A percentile compares a stretch with the other conserved stretches of the same genome.
Conservation (phyloP, 129 eudicot genomes). For the Dittrichia graveolens region DNA sequence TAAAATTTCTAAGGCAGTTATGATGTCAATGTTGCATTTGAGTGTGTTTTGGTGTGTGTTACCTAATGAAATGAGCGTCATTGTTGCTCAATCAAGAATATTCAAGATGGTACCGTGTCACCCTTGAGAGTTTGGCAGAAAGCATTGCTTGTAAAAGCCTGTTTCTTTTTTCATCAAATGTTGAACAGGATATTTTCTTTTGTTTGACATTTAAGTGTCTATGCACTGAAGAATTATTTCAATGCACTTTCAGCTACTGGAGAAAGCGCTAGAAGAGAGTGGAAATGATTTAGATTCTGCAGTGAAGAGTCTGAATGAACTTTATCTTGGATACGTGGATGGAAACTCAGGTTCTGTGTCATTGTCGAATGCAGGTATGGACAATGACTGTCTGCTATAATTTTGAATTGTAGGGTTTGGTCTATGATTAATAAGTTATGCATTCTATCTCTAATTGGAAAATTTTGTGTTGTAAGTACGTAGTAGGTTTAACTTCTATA, state of each 20-base stretch:
- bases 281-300: conserved; percentile 72
- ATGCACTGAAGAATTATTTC: background rate
- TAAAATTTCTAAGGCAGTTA: background rate
- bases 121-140: background rate
- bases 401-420: background rate
- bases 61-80: background rate
- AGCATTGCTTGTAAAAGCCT: background rate
- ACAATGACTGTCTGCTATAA: conserved; percentile 30
- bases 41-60: conserved; percentile 11
- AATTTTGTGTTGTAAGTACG: no score
- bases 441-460: no score
- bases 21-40: background rate
- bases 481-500: no score
- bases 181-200: background rate
- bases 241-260: conserved; percentile 51
- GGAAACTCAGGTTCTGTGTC: conserved; percentile 41
- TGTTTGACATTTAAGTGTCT: background rate
- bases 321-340: conserved; percentile 48
- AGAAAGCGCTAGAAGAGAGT: conserved; percentile 65
- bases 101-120: no score
- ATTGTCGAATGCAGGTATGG: conserved; percentile 36
- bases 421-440: no score
- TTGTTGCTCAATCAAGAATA: background rate
- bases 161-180: background rate
- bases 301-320: conserved; percentile 60